A percentile compares a stretch with the other conserved stretches of the same genome.
phyloP scores from a whole-genome alignment of 192 early-diverging fungal genomes.

The Chytriomyces hyalinus region DNA sequence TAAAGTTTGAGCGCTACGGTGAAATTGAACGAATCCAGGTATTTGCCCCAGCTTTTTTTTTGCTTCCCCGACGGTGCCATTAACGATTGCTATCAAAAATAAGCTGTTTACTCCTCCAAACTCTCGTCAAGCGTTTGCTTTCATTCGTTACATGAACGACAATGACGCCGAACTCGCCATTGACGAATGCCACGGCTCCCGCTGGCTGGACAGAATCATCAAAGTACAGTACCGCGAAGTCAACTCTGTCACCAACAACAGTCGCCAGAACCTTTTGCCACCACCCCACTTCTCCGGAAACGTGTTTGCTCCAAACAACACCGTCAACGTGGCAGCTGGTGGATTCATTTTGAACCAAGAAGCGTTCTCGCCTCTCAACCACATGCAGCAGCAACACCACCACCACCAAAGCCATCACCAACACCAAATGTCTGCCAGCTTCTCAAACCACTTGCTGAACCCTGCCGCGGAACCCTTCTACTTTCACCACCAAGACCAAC shows the following conservation, averaged over 20 bases:
- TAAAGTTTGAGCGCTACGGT: slow-evolving; percentile 21
- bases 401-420: neutral
- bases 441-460: too few relatives aligned
- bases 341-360: neutral
- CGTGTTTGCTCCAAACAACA: neutral
- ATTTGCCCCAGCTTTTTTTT: neutral
- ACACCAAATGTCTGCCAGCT: neutral
- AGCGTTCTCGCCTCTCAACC: neutral
- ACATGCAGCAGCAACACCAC: neutral
- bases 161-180: slow-evolving; percentile 27
- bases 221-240: slow-evolving; percentile 31
- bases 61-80: too few relatives aligned
- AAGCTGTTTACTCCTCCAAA: neutral
- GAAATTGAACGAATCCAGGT: slow-evolving; percentile 15
- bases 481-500: neutral
- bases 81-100: neutral
- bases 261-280: too few relatives aligned
- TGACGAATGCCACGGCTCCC: slow-evolving; percentile 21
- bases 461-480: too few relatives aligned
- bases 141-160: slow-evolving; percentile 21
- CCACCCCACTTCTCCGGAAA: neutral
- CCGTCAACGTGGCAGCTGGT: neutral
- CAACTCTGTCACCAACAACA: neutral
- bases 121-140: slow-evolving; percentile 12
- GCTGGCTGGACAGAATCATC: slow-evolving; percentile 28